Conservation (phyloP, 1,284 basidiomycete species). For the Anthracocystis walkeri region DNA sequence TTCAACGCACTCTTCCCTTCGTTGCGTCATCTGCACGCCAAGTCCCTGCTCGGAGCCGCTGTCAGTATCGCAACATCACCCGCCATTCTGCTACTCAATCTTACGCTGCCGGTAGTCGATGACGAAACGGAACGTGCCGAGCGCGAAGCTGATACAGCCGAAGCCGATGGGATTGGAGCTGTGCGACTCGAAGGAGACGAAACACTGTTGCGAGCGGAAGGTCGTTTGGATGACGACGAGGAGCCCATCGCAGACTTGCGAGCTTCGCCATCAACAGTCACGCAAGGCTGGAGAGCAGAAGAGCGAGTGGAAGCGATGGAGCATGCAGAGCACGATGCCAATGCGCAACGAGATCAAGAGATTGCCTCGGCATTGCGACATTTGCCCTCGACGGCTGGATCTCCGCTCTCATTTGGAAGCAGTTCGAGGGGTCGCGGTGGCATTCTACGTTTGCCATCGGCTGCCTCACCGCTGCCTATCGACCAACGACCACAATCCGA, state of each 20-base stretch:
- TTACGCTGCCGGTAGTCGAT: constrained; percentile 89
- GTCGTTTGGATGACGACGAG: constrained; percentile 21
- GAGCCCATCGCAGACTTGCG: constrained; percentile 9
- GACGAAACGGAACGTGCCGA: constrained; percentile 72
- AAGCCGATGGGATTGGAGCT: constrained; percentile 57
- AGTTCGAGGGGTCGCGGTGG: constrained; percentile 7
- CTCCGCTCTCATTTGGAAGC: constrained; percentile 41
- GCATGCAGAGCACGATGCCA: constrained; percentile 30
- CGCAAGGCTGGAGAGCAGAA: constrained; percentile 23
- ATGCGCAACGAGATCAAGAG: constrained; percentile 45
- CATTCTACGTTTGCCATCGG: neutral
- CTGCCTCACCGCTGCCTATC: constrained; percentile 12
- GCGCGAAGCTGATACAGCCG: constrained; percentile 40
- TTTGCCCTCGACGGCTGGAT: constrained; percentile 39
- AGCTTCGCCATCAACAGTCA: constrained; percentile 9
- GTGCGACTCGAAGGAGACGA: constrained; percentile 56
- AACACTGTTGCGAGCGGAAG: constrained; percentile 35
- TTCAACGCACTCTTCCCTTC: constrained; percentile 81
- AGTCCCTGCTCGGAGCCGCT: constrained; percentile 79
- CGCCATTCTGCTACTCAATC: constrained; percentile 83
- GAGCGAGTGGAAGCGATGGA: constrained; percentile 36
- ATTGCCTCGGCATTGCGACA: constrained; percentile 51
- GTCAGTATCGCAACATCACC: constrained; percentile 86
- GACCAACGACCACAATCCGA: constrained; percentile 8
- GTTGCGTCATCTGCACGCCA: constrained; percentile 79